phyloP scores from a whole-genome alignment of 2,329 filamentous ascomycete genomes.

The Nemania sp. region DNA sequence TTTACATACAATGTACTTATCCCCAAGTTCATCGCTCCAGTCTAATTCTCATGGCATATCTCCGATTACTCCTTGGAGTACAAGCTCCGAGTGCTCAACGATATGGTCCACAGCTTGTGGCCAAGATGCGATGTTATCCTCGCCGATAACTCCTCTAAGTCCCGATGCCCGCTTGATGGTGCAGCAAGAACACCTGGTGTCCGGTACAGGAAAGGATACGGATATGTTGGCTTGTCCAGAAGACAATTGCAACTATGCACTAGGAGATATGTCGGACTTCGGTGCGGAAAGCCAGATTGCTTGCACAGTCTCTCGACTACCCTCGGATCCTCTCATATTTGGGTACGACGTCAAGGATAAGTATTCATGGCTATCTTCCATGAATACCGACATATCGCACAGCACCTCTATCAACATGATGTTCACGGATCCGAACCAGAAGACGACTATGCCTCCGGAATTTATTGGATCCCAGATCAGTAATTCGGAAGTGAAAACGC shows the following conservation, averaged over 20 bases:
- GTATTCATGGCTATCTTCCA: slow-evolving; percentile 40
- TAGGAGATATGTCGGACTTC: slow-evolving; percentile 46
- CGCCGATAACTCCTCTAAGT: slow-evolving; percentile 48
- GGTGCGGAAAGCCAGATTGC: slow-evolving; percentile 47
- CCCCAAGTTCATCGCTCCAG: slow-evolving; percentile 41
- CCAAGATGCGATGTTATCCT: slow-evolving; percentile 50
- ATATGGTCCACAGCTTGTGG: slow-evolving; percentile 47
- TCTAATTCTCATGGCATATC: slow-evolving; percentile 49
- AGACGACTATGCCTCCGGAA: slow-evolving; percentile 25
- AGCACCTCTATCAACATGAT: slow-evolving; percentile 43
- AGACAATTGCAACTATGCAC: slow-evolving; percentile 34
- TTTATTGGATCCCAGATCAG: slow-evolving; percentile 30
- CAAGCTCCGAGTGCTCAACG: slow-evolving; percentile 33
- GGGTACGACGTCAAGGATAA: slow-evolving; percentile 41
- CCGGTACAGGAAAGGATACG: slow-evolving; percentile 30
- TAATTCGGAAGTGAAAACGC: slow-evolving; percentile 41
- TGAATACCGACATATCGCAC: slow-evolving; percentile 42
- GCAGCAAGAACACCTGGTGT: slow-evolving; percentile 36
- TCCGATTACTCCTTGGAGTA: slow-evolving; percentile 50
- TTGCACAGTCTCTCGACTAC: slow-evolving; percentile 38
- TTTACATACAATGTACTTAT: slow-evolving; percentile 32
- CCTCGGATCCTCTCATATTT: slow-evolving; percentile 43
- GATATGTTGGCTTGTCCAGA: slow-evolving; percentile 32
- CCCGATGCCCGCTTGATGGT: slow-evolving; percentile 32
- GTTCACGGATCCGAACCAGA: slow-evolving; percentile 39